Evolutionary conservation across 2,329 filamentous ascomycete species (phyloP).

Genomic region (Verruconis gallopava): DNA sequence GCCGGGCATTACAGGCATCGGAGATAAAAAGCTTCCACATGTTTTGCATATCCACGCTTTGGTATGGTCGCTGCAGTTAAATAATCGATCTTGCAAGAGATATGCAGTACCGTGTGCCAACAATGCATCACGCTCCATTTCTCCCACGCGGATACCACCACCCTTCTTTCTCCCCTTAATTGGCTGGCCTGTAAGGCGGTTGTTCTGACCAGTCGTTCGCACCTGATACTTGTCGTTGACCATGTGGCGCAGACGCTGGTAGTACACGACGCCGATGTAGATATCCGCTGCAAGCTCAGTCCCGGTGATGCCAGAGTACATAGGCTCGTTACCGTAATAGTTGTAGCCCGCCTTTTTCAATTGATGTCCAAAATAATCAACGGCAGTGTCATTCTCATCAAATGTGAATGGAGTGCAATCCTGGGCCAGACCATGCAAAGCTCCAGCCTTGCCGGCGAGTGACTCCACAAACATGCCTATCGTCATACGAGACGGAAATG

Average conservation of each 20-base stretch:
- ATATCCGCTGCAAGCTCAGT: conserved; percentile 91
- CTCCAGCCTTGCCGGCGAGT: conserved; percentile 85
- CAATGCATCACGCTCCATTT: conserved; percentile 96
- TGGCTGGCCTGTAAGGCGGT: conserved; percentile 81
- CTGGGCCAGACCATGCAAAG: conserved; percentile 88
- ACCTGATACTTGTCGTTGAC: conserved; percentile 99
- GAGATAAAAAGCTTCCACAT: conserved; percentile 84
- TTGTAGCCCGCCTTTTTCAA: conserved; percentile 92
- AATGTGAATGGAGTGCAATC: conserved; percentile 94
- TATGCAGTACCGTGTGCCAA: conserved; percentile 93
- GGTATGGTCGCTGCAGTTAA: conserved; percentile 94
- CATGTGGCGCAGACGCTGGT: conserved; percentile 97
- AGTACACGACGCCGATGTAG: conserved; percentile 94
- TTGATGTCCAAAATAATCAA: conserved; percentile 92
- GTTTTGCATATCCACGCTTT: conserved; percentile 77
- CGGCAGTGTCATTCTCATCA: conserved; percentile 80
- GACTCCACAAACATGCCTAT: conserved; percentile 99
- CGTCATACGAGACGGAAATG: conserved; percentile 98
- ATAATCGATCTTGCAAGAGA: conserved; percentile 81
- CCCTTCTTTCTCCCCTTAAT: conserved; percentile 95
- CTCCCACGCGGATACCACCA: conserved; percentile 95
- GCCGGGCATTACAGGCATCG: conserved; percentile 57
- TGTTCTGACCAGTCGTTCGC: conserved; percentile 85
- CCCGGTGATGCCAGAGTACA: conserved; percentile 96
- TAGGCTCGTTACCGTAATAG: conserved; percentile 95